These are phyloP conservation scores for Leccinum aurantiacum DNA, from an alignment of 768 basidiomycete genomes.

Conservation along the genomic window DNA sequence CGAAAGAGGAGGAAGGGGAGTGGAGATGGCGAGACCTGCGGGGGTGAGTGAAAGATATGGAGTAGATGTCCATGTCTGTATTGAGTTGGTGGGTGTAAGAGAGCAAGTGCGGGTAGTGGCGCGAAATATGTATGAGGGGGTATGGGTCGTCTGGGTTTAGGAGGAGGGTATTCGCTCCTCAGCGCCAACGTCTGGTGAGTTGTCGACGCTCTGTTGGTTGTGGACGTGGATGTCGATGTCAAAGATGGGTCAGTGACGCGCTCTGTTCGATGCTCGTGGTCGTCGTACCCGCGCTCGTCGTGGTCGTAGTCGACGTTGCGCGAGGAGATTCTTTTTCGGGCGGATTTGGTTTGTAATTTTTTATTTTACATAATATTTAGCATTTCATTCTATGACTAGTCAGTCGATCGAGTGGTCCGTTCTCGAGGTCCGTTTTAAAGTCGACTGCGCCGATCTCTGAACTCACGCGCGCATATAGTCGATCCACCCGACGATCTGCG, in stretches of 20 bases:
- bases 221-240: constrained; percentile 4
- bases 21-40: constrained; percentile 69
- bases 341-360: constrained; percentile 6
- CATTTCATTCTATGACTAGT: neutral
- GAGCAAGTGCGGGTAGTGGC: constrained; percentile 3
- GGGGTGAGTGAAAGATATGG: constrained; percentile 90
- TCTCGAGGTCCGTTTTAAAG: constrained; percentile 23
- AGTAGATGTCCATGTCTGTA: constrained; percentile 84
- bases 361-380: constrained; percentile 4
- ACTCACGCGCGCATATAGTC: constrained; percentile 43
- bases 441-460: constrained; percentile 8
- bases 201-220: neutral
- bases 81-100: neutral
- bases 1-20: constrained; percentile 61
- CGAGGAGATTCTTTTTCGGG: constrained; percentile 23
- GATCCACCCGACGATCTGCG: constrained; percentile 70
- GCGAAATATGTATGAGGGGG: constrained; percentile 14
- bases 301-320: constrained; percentile 24
- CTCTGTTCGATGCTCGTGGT: constrained; percentile 19
- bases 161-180: constrained; percentile 29
- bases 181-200: constrained; percentile 14
- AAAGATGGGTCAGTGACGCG: constrained; percentile 18
- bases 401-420: constrained; percentile 23
- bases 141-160: constrained; percentile 25
- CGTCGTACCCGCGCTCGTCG: constrained; percentile 17